Evolutionary conservation across 2,329 filamentous ascomycete genomes (phyloP).

Genomic region (Penicillium sclerotiorum): DNA sequence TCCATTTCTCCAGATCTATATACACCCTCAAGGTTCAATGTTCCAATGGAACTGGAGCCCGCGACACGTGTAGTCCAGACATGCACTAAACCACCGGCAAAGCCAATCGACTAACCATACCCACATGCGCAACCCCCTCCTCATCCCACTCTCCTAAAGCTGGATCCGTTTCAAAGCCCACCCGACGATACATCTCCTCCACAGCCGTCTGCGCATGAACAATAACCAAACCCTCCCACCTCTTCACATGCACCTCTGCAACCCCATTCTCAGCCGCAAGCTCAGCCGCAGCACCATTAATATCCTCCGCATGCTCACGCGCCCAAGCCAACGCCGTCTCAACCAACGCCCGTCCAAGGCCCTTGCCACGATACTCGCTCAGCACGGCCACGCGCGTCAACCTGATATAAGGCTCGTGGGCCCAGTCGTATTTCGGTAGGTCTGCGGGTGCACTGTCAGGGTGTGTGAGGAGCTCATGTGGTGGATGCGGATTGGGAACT

Average conservation of each 20-base stretch:
- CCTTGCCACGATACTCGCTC: constrained; percentile 64
- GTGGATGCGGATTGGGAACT: constrained; percentile 75
- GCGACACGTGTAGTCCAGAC: no score
- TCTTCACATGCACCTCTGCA: constrained; percentile 44
- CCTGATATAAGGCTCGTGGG: constrained; percentile 75
- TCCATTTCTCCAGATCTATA: no score
- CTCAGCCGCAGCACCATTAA: constrained; percentile 31
- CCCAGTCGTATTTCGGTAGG: constrained; percentile 50
- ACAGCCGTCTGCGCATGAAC: constrained; percentile 76
- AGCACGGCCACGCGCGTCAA: constrained; percentile 76
- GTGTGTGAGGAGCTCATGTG: constrained; percentile 53
- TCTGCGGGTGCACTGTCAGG: constrained; percentile 11
- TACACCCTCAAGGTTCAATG: no score
- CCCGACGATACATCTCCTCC: constrained; percentile 65
- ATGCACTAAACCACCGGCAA: no score
- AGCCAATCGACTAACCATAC: constrained; percentile 67
- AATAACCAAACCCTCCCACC: constrained; percentile 74
- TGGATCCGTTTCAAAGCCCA: constrained; percentile 75
- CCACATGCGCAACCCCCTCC: constrained; percentile 81
- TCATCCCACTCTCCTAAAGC: constrained; percentile 77
- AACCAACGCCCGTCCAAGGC: constrained; percentile 68
- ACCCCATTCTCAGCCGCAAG: constrained; percentile 45
- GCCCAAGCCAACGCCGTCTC: constrained; percentile 71
- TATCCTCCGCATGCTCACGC: constrained; percentile 57
- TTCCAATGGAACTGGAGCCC: no score